Percentiles rank a stretch among this genome's conserved stretches.
phyloP scores from a whole-genome alignment of 257 asterid genomes.

The Fraxinus pennsylvanica region DNA sequence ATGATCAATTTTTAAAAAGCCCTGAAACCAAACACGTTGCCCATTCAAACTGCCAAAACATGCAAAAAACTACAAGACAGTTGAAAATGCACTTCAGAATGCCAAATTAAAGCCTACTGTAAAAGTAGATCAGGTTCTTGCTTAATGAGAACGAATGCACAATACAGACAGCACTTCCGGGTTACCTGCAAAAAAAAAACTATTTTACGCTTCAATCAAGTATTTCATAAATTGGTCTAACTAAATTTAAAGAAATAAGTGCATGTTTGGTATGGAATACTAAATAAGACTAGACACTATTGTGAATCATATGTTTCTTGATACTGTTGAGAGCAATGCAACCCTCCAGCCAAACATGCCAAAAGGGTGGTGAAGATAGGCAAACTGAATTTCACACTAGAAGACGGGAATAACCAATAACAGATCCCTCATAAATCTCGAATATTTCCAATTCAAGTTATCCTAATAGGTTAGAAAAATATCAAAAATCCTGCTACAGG shows the following conservation, averaged over 20 bases:
- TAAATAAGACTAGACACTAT: neutral
- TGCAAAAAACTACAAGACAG: constrained; percentile 24
- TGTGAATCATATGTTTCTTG: neutral
- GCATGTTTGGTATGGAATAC: neutral
- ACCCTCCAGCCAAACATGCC: neutral
- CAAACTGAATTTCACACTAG: neutral
- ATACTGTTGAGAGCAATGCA: neutral
- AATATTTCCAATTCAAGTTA: neutral
- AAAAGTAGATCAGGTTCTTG: constrained; percentile 32
- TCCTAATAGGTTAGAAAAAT: neutral
- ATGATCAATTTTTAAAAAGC: constrained; percentile 32
- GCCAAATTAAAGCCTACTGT: constrained; percentile 34
- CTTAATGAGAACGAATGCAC: constrained; percentile 32
- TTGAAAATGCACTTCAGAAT: constrained; percentile 34
- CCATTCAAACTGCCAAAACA: constrained; percentile 4
- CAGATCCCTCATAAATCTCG: neutral
- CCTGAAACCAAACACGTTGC: constrained; percentile 29
- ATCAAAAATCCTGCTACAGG: neutral
- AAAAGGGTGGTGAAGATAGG: neutral
- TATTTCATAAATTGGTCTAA: neutral
- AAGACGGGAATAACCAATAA: neutral
- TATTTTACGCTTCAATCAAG: neutral
- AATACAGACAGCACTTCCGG: constrained; percentile 24
- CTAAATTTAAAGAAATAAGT: neutral
- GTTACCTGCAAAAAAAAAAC: constrained; percentile 44